Percentiles rank a stretch among this genome's conserved stretches.
Conservation (phyloP, 257 asterid species). For the Echites panduratus region DNA sequence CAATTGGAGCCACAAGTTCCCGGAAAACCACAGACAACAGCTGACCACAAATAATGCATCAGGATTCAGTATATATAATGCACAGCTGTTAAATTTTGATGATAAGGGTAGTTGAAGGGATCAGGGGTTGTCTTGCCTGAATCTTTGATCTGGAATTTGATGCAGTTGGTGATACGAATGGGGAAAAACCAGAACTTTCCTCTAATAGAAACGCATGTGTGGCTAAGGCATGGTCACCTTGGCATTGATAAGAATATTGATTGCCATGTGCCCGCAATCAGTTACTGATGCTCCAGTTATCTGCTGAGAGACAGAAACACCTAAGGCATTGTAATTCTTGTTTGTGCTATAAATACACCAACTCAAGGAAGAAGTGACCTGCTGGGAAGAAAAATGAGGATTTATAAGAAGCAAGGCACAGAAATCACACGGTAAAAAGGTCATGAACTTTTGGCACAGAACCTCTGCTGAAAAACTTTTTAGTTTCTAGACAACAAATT, state of each 20-base stretch:
- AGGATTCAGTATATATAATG: too few relatives aligned
- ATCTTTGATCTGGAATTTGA: neutral
- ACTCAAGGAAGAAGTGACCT: too few relatives aligned
- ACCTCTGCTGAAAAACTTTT: neutral
- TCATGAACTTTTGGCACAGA: neutral
- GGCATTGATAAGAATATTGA: neutral
- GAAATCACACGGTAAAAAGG: neutral
- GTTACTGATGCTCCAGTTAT: neutral
- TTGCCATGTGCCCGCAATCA: neutral
- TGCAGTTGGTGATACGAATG: neutral
- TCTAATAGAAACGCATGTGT: neutral
- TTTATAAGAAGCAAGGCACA: neutral
- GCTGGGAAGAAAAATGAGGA: neutral
- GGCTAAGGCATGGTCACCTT: neutral
- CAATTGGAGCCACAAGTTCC: too few relatives aligned
- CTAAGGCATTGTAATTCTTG: neutral
- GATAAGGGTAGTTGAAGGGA: neutral
- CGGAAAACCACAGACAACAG: too few relatives aligned
- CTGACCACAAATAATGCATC: too few relatives aligned
- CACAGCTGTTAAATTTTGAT: too few relatives aligned
- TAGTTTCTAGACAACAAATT: too few relatives aligned
- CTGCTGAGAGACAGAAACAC: neutral
- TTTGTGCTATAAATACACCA: neutral
- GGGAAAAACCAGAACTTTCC: neutral
- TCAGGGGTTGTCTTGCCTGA: neutral